Base-by-base conservation (phyloP, 1,139 yeast species). In the Kurtzmaniella natalensis region DNA sequence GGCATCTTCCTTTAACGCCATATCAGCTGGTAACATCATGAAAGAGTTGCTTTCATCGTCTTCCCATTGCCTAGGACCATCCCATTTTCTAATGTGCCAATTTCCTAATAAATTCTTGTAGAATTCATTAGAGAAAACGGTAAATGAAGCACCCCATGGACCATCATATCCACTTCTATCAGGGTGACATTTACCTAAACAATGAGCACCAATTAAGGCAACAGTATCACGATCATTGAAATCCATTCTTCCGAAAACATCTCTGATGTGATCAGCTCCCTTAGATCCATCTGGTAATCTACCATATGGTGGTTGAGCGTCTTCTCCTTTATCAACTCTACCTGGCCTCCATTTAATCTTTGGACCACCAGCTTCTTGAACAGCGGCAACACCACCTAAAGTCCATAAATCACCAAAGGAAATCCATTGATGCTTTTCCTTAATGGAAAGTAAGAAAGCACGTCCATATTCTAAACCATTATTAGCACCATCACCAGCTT, bases 111-210 rank as follows among this genome's bases (percentile, higher is more conserved):
- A 72, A 50, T 85, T 71, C 41, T 76, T 78, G 66, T 61, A 89
- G 61, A 83, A 87, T 46, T 83, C 92, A 58, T 86, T 87, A 47
- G 92, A 79, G 59, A 89, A 85, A 59, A 75, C 66, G 46, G 88
- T 88, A 48, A 87, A 85, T 26, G 88, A 80, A 38, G 89, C 92
- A 37, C 92, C 94, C 97, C 97, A 89, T 33, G 95, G 95, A 33
- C 96, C 96, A 42, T 83, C 94, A 56, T 66, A 89, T 3, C 96
- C 96, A 9, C 82, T 72, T 44, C 70, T 68, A 32, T 63, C 50
- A 22, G 67, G 56, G 60, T 86, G 95, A 53, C 95, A 84, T 48
- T 72, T 61, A 41, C 96, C 96, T 44, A 87, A 70, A 40, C 84
- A 78, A 59, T 88, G 96, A 25, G 95, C 95, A 44, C 96, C 96